Evolutionary conservation across 306 rosid species (phyloP).

Genomic region (Sophora flavescens): DNA sequence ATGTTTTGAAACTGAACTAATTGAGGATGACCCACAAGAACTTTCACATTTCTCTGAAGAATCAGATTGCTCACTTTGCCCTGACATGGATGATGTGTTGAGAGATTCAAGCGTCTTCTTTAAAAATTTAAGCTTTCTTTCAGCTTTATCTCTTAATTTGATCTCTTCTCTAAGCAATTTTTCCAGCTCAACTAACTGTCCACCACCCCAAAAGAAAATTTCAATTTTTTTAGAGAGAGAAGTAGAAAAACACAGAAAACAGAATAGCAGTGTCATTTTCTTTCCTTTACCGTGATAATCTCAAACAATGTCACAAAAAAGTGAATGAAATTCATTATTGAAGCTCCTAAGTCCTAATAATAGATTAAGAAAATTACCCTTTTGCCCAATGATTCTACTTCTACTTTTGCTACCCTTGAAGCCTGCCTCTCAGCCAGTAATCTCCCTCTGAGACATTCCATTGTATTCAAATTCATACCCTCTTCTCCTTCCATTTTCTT

Average conservation of each 20-base stretch:
- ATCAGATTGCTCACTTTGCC: constrained; percentile 55
- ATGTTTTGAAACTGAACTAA: constrained; percentile 49
- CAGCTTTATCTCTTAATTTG: constrained; percentile 68
- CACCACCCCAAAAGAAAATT: background rate
- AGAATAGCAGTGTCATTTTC: constrained; percentile 43
- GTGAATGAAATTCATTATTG: constrained; percentile 38
- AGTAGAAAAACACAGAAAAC: constrained; percentile 12
- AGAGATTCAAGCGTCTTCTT: constrained; percentile 70
- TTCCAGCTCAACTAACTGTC: constrained; percentile 75
- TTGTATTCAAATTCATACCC: constrained; percentile 64
- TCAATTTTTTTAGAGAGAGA: background rate
- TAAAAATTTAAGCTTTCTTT: constrained; percentile 69
- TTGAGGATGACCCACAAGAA: constrained; percentile 54
- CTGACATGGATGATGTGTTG: constrained; percentile 46
- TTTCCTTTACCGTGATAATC: constrained; percentile 21
- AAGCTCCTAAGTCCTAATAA: constrained; percentile 13
- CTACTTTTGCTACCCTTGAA: constrained; percentile 75
- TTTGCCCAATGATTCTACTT: constrained; percentile 62
- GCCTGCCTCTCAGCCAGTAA: constrained; percentile 90
- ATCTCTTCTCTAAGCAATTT: constrained; percentile 67
- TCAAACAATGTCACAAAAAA: constrained; percentile 38
- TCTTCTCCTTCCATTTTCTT: constrained; percentile 63
- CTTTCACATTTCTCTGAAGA: constrained; percentile 59
- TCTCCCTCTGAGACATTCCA: constrained; percentile 86
- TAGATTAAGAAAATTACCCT: constrained; percentile 54